Evolutionary conservation across 306 rosid genomes (phyloP).

Genomic region (Citrullus mucosospermus): DNA sequence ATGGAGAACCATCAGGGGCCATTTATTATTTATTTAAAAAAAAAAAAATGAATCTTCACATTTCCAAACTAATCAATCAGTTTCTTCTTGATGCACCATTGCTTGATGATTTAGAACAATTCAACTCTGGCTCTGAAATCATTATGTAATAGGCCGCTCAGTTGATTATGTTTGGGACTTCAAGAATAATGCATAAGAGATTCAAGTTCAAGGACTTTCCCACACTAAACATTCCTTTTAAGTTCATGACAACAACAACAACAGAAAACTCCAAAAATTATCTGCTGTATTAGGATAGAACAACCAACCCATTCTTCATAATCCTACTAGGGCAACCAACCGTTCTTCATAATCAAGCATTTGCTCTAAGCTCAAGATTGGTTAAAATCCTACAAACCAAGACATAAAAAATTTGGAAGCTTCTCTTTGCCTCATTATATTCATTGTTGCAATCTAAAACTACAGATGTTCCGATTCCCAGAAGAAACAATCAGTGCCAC

Average conservation of each 20-base stretch:
- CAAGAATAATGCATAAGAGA: neutral
- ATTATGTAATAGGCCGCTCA: neutral
- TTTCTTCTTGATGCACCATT: neutral
- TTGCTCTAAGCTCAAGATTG: neutral
- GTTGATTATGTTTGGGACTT: neutral
- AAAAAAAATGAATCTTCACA: neutral
- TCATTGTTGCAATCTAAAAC: neutral
- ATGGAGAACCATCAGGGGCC: neutral
- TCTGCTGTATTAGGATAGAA: neutral
- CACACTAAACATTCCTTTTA: neutral
- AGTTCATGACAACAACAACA: neutral
- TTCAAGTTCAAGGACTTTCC: neutral
- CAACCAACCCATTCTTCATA: neutral
- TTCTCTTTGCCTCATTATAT: neutral
- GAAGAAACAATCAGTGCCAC: neutral
- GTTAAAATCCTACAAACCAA: neutral
- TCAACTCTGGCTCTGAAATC: neutral
- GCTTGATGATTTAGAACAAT: neutral
- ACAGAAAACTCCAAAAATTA: neutral
- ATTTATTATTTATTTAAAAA: neutral
- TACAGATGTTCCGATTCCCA: neutral
- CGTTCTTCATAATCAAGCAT: neutral
- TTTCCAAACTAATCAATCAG: neutral
- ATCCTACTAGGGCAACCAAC: neutral
- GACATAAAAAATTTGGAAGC: neutral